A percentile compares a stretch with the other conserved stretches of the same genome.
Evolutionary conservation across 2,329 filamentous ascomycete genomes (phyloP).

Genomic region (Xylariaceae sp.): DNA sequence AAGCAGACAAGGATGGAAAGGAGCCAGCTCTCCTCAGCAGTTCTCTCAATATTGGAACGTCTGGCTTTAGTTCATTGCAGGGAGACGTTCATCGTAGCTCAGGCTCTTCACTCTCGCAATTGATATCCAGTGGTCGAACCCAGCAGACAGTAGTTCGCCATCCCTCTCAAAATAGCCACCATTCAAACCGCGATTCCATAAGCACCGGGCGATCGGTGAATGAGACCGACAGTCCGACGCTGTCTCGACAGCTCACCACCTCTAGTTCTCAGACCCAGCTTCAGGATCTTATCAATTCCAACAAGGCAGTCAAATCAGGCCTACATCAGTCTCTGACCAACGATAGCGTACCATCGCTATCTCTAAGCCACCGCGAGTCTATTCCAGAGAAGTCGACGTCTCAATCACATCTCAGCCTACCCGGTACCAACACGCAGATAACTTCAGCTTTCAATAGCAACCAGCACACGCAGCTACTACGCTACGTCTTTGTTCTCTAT

Average conservation of each 20-base stretch:
- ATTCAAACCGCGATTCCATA: constrained; percentile 55
- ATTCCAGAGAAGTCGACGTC: constrained; percentile 46
- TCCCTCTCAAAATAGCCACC: constrained; percentile 58
- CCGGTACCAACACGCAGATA: constrained; percentile 37
- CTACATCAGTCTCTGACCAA: constrained; percentile 62
- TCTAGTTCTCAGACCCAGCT: constrained; percentile 61
- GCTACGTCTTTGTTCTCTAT: constrained; percentile 75
- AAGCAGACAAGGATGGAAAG: constrained; percentile 41
- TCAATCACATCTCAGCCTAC: constrained; percentile 38
- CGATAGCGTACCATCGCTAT: constrained; percentile 62
- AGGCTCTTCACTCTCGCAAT: constrained; percentile 56
- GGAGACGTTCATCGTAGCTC: constrained; percentile 59
- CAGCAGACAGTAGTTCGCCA: constrained; percentile 48
- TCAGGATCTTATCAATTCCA: constrained; percentile 65
- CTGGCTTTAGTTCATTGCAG: constrained; percentile 36
- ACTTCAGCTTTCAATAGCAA: constrained; percentile 26
- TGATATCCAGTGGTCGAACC: constrained; percentile 46
- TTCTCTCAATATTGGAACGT: constrained; percentile 36
- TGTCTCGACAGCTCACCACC: constrained; percentile 56
- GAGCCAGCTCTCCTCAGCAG: constrained; percentile 50
- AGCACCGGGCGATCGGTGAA: constrained; percentile 48
- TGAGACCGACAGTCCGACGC: constrained; percentile 65
- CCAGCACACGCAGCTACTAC: constrained; percentile 63
- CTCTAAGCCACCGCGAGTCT: constrained; percentile 57
- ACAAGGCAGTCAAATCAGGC: constrained; percentile 62